Conservation (phyloP, 2,329 filamentous ascomycete genomes). For the Trichoderma koningiopsis region DNA sequence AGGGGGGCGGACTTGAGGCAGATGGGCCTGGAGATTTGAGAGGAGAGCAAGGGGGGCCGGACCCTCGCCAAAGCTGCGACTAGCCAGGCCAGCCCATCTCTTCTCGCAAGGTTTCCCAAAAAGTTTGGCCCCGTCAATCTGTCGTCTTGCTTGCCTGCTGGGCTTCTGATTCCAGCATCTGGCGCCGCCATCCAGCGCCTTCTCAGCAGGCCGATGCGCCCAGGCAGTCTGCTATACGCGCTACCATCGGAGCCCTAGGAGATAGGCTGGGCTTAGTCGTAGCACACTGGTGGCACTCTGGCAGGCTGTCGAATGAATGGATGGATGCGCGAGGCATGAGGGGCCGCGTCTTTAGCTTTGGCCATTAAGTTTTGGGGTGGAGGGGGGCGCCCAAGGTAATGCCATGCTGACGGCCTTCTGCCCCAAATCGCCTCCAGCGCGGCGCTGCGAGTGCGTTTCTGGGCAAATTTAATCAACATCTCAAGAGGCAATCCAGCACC, state of each 20-base stretch:
- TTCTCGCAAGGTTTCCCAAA: slow-evolving; percentile 13
- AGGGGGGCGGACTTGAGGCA: background rate
- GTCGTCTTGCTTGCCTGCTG: background rate
- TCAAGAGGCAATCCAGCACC: background rate
- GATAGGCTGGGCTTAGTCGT: background rate
- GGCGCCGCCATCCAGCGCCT: slow-evolving; percentile 2
- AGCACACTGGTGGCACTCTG: background rate
- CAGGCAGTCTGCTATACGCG: background rate
- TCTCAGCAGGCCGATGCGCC: background rate
- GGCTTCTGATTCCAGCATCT: background rate
- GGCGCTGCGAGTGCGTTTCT: background rate
- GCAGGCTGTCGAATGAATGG: background rate
- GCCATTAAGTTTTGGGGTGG: slow-evolving; percentile 13
- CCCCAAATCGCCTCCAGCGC: background rate
- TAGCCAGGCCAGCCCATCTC: background rate
- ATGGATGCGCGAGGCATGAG: background rate
- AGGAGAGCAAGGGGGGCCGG: background rate
- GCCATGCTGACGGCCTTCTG: background rate
- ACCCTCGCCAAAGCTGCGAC: background rate
- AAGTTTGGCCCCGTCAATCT: background rate
- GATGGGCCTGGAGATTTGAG: background rate
- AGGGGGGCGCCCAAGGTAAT: background rate
- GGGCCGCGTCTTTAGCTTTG: slow-evolving; percentile 10
- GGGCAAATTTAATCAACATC: no score
- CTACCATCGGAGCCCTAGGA: background rate